Evolutionary conservation across 2,329 filamentous ascomycete species (phyloP).

Genomic region (Exophiala aquamarina): DNA sequence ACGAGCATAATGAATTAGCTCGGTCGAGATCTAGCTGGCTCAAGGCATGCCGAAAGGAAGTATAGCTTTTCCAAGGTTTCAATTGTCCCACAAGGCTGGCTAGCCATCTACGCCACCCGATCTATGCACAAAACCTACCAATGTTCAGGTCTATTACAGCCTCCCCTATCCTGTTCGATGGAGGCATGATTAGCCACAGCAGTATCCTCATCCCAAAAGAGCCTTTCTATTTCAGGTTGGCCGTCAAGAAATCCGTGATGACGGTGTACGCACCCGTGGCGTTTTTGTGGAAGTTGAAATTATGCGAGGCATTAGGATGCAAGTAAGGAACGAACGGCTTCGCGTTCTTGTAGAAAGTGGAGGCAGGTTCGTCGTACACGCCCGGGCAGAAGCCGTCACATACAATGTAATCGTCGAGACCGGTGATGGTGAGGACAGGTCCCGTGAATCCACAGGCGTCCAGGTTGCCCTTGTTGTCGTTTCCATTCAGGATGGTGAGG

Average conservation of each 20-base stretch:
- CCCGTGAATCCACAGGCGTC: conserved; percentile 22
- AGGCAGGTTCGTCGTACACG: conserved; percentile 26
- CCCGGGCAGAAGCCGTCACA: conserved; percentile 29
- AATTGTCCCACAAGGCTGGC: too few species aligned
- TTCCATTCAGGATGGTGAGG: conserved; percentile 22
- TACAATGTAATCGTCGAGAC: conserved; percentile 28
- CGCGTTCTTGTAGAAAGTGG: conserved; percentile 28
- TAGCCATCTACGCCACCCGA: too few species aligned
- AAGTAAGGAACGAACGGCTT: conserved; percentile 23
- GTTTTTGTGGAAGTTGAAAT: conserved; percentile 31
- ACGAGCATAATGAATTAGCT: too few species aligned
- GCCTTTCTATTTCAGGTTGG: conserved; percentile 11
- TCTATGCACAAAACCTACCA: too few species aligned
- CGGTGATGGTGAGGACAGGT: conserved; percentile 14
- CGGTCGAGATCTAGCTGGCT: too few species aligned
- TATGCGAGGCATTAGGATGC: conserved; percentile 29
- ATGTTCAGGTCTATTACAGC: too few species aligned
- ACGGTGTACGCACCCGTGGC: conserved; percentile 28
- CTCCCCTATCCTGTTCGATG: too few species aligned
- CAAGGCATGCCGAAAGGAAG: too few species aligned
- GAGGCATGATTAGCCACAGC: too few species aligned
- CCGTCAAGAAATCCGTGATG: conserved; percentile 23
- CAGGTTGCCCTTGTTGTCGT: conserved; percentile 9
- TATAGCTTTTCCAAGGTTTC: too few species aligned
- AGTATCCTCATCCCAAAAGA: too few species aligned